Evolutionary conservation across 805 yeast species (phyloP).

Genomic region (Kurtzmaniella fragi): DNA sequence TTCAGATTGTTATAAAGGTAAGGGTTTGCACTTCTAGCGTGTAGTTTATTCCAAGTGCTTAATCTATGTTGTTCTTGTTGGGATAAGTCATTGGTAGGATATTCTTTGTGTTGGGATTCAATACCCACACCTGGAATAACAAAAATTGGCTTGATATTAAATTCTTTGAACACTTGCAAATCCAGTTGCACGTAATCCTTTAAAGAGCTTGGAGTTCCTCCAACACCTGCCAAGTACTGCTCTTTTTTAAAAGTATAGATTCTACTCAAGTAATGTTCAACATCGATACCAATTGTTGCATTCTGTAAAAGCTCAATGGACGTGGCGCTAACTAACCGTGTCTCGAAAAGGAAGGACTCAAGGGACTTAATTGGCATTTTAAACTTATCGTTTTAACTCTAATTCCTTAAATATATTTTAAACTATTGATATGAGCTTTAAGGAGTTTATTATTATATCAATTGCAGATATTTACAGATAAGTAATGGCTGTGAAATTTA

Average conservation of each 20-base stretch:
- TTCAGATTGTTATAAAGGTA: conserved; percentile 15
- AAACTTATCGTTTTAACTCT: too few species aligned
- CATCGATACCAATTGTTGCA: conserved; percentile 78
- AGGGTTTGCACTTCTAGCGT: conserved; percentile 18
- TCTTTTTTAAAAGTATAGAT: conserved; percentile 61
- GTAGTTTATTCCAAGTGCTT: conserved; percentile 34
- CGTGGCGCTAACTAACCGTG: conserved; percentile 53
- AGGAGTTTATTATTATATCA: too few species aligned
- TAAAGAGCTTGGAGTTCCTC: conserved; percentile 72
- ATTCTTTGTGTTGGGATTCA: conserved; percentile 25
- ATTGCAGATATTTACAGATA: too few species aligned
- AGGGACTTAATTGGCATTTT: conserved; percentile 48
- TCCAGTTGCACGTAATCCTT: conserved; percentile 55
- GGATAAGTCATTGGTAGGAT: conserved; percentile 30
- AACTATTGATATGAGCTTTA: too few species aligned
- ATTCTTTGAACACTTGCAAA: conserved; percentile 52
- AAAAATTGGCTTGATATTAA: conserved; percentile 71
- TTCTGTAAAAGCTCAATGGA: conserved; percentile 63
- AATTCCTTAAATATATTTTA: too few species aligned
- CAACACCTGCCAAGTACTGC: conserved; percentile 67
- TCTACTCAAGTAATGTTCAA: conserved; percentile 67
- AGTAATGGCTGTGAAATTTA: too few species aligned
- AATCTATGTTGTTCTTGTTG: conserved; percentile 37
- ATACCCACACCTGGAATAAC: conserved; percentile 67
- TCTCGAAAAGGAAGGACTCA: conserved; percentile 65